A percentile compares a stretch with the other conserved stretches of the same genome.
Evolutionary conservation across 352 stramenopile species (phyloP).

Genomic region (Pythium utonaiense): DNA sequence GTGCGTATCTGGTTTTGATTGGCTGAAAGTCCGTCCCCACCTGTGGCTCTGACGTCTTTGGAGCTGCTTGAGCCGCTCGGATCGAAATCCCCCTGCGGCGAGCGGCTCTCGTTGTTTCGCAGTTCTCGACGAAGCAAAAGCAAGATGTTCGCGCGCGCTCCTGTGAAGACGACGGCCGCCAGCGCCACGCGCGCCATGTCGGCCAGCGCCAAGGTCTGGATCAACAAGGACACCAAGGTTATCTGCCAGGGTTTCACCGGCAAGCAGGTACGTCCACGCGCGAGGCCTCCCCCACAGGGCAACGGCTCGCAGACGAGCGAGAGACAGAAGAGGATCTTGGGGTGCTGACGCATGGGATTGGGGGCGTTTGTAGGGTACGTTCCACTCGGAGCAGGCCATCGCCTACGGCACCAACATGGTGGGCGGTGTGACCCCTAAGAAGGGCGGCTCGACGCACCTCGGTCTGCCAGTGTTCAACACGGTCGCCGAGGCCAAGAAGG

Average conservation of each 20-base stretch:
- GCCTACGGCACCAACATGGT: conserved; percentile 99
- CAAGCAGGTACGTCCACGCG: conserved; percentile 92
- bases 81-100: conserved; percentile 6
- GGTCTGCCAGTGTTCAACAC: conserved; percentile 99
- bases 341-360: too few species aligned
- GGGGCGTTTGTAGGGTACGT: conserved; percentile 91
- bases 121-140: background rate
- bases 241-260: conserved; percentile 99
- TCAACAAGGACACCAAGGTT: conserved; percentile 99
- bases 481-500: conserved; percentile 88
- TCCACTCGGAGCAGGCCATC: conserved; percentile 98
- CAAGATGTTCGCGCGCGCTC: conserved; percentile 58
- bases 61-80: background rate
- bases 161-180: conserved; percentile 43
- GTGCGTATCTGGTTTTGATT: conserved; percentile 5
- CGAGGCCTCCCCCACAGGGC: too few species aligned
- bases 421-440: conserved; percentile 98
- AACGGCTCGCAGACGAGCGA: too few species aligned
- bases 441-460: conserved; percentile 96
- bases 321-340: background rate
- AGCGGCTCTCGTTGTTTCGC: background rate
- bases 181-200: conserved; percentile 74
- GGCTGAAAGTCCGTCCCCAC: conserved; percentile 12
- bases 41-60: conserved; percentile 22
- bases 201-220: conserved; percentile 98